Base-by-base conservation (phyloP, 495 filamentous ascomycete species). In the Bathelium albidoporum region DNA sequence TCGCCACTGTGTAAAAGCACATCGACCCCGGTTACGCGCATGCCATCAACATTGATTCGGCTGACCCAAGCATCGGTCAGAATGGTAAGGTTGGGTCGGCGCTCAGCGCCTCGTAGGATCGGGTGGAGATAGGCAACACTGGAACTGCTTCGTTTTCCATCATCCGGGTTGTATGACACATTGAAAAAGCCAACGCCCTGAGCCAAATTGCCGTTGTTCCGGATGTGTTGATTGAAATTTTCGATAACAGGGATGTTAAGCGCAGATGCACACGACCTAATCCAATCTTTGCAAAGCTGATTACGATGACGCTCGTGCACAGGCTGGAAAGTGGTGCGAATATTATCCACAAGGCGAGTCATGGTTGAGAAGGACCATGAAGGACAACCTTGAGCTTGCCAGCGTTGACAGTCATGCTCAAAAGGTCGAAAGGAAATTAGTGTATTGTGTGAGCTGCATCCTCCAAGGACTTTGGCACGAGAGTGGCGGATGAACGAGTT, bases 51-150 rank as follows among this genome's bases (percentile, higher is more conserved):
- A 66, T 90, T 89, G 64, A 94, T 76, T 64, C 84, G 87, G 67
- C 81, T 86, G 44, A 91, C 89, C 86, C 88, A 91, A 20, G 89
- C 83, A 67, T 90, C 83, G 63, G 87, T 91, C 53, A 94, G 76
- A 59, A 94, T 83, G 11, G 86, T 91, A 70, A 94, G 74, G 69
- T 94, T 94, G 1, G 85, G 82, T 36, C 88, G 78, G 72, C 84
- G 85, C 77, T 91, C 88, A 34, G 88, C 83, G 7, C 87, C 88
- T 12, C 82, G 79, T 34, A 94, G 77, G 62, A 94, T 90, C 24
- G 89, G 89, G 69, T 94, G 89, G 71, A 94, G 89, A 71, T 94
- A 94, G 18, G 89, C 89, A 2, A 94, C 89, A 68, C 83, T 87
- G 59, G 89, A 88, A 71, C 87, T 90, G 78, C 86, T 89, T 52